phyloP scores from a whole-genome alignment of 257 asterid species.

The Paraleonurus japonicus region DNA sequence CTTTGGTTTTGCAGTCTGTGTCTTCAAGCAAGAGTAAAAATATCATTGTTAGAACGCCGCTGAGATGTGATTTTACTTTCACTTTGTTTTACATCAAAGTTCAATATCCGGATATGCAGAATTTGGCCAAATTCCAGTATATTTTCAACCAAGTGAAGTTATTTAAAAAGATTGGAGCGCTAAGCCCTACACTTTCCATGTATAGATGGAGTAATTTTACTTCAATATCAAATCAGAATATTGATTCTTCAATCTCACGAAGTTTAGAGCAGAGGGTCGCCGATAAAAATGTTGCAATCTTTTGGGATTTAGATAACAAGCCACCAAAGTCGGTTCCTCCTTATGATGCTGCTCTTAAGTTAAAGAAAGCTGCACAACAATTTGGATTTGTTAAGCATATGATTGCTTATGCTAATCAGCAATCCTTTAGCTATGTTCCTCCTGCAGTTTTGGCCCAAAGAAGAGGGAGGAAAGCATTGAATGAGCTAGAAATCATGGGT shows the following conservation, averaged over 20 bases:
- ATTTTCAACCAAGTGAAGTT: constrained; percentile 14
- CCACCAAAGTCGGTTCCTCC: constrained; percentile 77
- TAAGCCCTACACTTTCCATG: neutral
- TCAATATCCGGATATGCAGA: constrained; percentile 32
- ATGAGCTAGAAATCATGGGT: constrained; percentile 55
- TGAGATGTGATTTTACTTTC: neutral
- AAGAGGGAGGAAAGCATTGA: constrained; percentile 49
- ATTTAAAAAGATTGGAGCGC: constrained; percentile 8
- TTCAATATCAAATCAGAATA: constrained; percentile 28
- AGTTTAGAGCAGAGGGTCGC: constrained; percentile 30
- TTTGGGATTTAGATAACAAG: constrained; percentile 96
- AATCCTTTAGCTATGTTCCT: constrained; percentile 74
- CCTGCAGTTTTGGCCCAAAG: constrained; percentile 52
- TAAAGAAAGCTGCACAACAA: constrained; percentile 59
- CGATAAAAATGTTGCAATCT: constrained; percentile 60
- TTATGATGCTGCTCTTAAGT: constrained; percentile 69
- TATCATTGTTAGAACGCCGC: neutral
- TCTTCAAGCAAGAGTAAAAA: neutral
- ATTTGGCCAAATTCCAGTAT: constrained; percentile 22
- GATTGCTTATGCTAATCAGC: constrained; percentile 79
- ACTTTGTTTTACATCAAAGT: neutral
- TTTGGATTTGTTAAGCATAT: constrained; percentile 73
- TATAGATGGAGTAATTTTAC: constrained; percentile 32
- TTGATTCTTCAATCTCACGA: constrained; percentile 26
- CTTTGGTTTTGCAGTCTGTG: neutral